Base-by-base conservation (phyloP, 805 yeast species). In the Hermanozyma aechmeae region DNA sequence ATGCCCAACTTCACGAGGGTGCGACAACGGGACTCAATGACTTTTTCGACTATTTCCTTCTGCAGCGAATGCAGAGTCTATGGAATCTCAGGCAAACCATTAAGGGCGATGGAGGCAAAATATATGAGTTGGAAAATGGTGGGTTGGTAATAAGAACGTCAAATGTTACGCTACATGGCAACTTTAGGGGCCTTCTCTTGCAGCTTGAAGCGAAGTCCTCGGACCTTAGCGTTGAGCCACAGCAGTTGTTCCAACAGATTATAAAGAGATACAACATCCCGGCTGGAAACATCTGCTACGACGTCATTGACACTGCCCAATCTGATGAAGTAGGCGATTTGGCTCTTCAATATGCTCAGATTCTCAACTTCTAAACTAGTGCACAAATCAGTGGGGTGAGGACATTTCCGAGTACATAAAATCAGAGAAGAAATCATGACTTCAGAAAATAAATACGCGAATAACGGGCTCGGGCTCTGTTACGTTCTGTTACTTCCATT, bases 41-140 rank as follows among this genome's bases (percentile, higher is more conserved):
- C 34, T 61, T 68, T 15, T 68, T 80, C 42, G 83, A 76, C 28
- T 46, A 50, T 21, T 62, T 82, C 25, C 48, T 78, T 2, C 58
- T 58, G 13, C 65, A 65, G 18, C 78, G 79, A 43, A 50, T 83
- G 30, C 79, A 75, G 46, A 71, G 82, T 38, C 48, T 78, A 28
- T 83, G 94, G 94, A 54, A 63, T 0, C 62, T 71, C 25, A 60
- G 83, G 35, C 94, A 83, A 49, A 60, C 70, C 7, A 66, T 81
- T 28, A 70, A 73, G 42, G 92, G 89, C 2, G 87, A 80, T 35
- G 79, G 80, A 7, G 94, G 94, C 0, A 67, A 68, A 30, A 69
- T 72, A 4, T 82, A 77, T 45, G 69, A 71, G 35, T 44, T 80
- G 3, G 68, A 64, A 50, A 50, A 56, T 26, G 79, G 77, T 11